Percentiles rank a stretch among this genome's conserved stretches.
phyloP scores from a whole-genome alignment of 768 basidiomycete species.

The Favolaschia claudopus region DNA sequence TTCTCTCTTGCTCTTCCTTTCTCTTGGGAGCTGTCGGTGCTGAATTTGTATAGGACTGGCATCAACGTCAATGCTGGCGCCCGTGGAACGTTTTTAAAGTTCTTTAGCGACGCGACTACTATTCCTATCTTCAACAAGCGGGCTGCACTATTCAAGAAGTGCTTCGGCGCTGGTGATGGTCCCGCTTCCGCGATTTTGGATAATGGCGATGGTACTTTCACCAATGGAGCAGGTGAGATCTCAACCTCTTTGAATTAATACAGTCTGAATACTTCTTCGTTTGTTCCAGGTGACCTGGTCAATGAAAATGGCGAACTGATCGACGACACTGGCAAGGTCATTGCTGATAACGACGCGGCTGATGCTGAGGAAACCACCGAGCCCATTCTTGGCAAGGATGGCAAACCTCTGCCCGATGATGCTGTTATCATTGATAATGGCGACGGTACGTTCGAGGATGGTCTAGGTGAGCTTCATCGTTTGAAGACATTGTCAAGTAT shows the following conservation, averaged over 20 bases:
- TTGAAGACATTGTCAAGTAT: neutral
- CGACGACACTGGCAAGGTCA: conserved; percentile 2
- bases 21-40: neutral
- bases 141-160: neutral
- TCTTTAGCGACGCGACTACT: conserved; percentile 4
- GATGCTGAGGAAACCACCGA: neutral
- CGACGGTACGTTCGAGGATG: conserved; percentile 4
- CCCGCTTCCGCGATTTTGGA: conserved; percentile 5
- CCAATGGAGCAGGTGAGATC: conserved; percentile 1
- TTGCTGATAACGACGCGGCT: conserved; percentile 2
- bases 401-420: conserved; percentile 4
- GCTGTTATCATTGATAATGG: neutral
- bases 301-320: conserved; percentile 8
- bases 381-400: conserved; percentile 2
- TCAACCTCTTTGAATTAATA: neutral
- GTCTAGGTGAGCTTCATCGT: neutral
- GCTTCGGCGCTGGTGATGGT: conserved; percentile 5
- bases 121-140: conserved; percentile 13
- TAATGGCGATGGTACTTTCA: conserved; percentile 6
- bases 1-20: neutral
- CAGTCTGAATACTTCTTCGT: neutral
- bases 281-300: conserved; percentile 1
- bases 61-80: conserved; percentile 10
- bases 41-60: neutral
- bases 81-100: conserved; percentile 4